phyloP scores from a whole-genome alignment of 176 grass and related monocot species.

The Juncus effusus region DNA sequence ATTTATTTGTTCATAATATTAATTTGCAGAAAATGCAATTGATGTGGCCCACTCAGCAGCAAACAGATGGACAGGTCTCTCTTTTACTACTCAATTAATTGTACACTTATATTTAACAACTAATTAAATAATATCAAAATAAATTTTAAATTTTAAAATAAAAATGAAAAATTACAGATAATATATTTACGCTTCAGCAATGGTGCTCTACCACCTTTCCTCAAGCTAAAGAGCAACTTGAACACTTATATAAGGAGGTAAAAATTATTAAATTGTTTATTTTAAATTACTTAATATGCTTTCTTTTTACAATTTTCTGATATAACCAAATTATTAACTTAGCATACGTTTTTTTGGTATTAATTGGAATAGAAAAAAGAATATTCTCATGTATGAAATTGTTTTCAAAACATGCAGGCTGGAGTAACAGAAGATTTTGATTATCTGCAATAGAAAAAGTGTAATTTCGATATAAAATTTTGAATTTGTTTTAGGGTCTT shows the following conservation, averaged over 20 bases:
- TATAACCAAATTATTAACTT: too few species aligned
- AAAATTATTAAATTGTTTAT: neutral
- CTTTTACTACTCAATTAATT: constrained; percentile 12
- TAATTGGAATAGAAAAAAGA: neutral
- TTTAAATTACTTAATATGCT: too few species aligned
- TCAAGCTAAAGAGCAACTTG: constrained; percentile 98
- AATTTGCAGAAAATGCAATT: constrained; percentile 52
- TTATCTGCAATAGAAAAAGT: constrained; percentile 34
- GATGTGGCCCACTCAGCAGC: constrained; percentile 78
- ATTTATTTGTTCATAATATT: too few species aligned
- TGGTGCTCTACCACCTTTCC: constrained; percentile 96
- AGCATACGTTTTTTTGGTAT: too few species aligned
- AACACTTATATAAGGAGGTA: constrained; percentile 90
- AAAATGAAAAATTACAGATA: constrained; percentile 40
- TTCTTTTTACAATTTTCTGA: too few species aligned
- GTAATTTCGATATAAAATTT: too few species aligned
- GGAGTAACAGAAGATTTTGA: constrained; percentile 91
- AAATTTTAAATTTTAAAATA: too few species aligned
- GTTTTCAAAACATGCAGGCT: constrained; percentile 47
- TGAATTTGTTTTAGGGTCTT: too few species aligned
- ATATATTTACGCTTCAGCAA: constrained; percentile 94
- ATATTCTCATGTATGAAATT: neutral
- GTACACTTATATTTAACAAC: neutral
- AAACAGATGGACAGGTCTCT: constrained; percentile 94
- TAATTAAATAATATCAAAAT: too few species aligned